Percentiles rank a stretch among this genome's conserved stretches.
Evolutionary conservation across 805 yeast species (phyloP).

Genomic region (Wickerhamiella cacticola): DNA sequence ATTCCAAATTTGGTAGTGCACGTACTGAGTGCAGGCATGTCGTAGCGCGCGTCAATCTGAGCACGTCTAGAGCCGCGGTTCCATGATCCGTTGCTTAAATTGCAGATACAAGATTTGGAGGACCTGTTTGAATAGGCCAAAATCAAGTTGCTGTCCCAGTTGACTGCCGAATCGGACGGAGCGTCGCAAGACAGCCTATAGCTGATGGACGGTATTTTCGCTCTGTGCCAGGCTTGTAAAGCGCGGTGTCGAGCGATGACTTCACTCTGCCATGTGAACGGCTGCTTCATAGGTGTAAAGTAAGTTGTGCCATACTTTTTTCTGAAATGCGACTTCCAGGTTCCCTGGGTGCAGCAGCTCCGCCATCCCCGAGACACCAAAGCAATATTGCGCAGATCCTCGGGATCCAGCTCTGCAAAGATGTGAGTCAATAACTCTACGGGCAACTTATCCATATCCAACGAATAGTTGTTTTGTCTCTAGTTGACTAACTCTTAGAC

Average conservation of each 20-base stretch:
- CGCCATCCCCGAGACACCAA: constrained; percentile 26
- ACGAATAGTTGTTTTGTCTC: no score
- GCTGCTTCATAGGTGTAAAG: constrained; percentile 10
- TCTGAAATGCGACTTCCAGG: constrained; percentile 25
- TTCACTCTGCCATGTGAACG: constrained; percentile 26
- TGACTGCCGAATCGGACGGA: constrained; percentile 14
- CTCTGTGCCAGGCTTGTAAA: constrained; percentile 25
- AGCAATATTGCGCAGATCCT: constrained; percentile 21
- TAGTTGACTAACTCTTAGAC: background rate
- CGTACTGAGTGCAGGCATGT: background rate
- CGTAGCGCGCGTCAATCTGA: background rate
- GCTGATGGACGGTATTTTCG: constrained; percentile 21
- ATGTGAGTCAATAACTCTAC: constrained; percentile 22
- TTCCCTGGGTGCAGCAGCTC: constrained; percentile 22
- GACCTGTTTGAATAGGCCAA: background rate
- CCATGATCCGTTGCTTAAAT: background rate
- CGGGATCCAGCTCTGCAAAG: constrained; percentile 21
- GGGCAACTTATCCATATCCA: constrained; percentile 19
- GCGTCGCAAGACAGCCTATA: constrained; percentile 20
- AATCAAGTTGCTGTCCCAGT: constrained; percentile 3
- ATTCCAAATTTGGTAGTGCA: constrained; percentile 5
- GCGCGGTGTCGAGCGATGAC: constrained; percentile 21
- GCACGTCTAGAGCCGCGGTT: constrained; percentile 3
- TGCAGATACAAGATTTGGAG: background rate
- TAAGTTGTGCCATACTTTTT: constrained; percentile 20